phyloP scores from a whole-genome alignment of 805 yeast genomes.

The Wickerhamia fluorescens region DNA sequence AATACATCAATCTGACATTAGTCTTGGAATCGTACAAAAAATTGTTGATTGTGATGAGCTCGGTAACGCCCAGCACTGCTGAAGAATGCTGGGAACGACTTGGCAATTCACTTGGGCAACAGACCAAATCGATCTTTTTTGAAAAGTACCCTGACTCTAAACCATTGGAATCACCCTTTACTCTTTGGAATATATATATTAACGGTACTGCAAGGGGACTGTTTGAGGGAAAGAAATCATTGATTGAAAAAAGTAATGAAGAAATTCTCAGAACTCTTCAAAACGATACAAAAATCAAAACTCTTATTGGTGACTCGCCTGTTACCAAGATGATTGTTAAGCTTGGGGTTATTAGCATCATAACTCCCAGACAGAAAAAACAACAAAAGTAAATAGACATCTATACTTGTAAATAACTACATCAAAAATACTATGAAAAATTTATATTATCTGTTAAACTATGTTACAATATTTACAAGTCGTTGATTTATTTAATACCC shows the following conservation, averaged over 20 bases:
- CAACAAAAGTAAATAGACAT: constrained; percentile 3
- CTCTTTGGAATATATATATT: constrained; percentile 53
- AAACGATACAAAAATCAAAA: constrained; percentile 1
- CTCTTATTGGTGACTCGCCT: constrained; percentile 14
- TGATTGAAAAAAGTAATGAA: constrained; percentile 27
- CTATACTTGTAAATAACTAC: constrained; percentile 3
- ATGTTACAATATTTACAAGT: constrained; percentile 7
- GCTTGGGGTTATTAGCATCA: constrained; percentile 41
- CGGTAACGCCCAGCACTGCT: constrained; percentile 73
- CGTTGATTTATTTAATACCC: constrained; percentile 26
- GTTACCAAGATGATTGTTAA: constrained; percentile 53
- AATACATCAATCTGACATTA: constrained; percentile 30
- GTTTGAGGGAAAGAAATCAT: constrained; percentile 26
- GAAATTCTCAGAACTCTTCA: constrained; percentile 29
- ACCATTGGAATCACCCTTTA: constrained; percentile 26
- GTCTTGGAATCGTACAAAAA: constrained; percentile 43
- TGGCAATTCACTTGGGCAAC: constrained; percentile 8
- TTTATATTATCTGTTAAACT: no score
- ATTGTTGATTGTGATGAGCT: constrained; percentile 60
- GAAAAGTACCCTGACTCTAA: constrained; percentile 61
- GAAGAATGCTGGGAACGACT: constrained; percentile 75
- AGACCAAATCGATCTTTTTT: constrained; percentile 45
- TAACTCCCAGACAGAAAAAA: constrained; percentile 14
- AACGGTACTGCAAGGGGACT: constrained; percentile 64
- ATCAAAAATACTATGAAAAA: no score